Evolutionary conservation across 2,329 filamentous ascomycete species (phyloP), one percentile per base, ranked within the genome.

Genomic region (Neofusicoccum ribis): DNA sequence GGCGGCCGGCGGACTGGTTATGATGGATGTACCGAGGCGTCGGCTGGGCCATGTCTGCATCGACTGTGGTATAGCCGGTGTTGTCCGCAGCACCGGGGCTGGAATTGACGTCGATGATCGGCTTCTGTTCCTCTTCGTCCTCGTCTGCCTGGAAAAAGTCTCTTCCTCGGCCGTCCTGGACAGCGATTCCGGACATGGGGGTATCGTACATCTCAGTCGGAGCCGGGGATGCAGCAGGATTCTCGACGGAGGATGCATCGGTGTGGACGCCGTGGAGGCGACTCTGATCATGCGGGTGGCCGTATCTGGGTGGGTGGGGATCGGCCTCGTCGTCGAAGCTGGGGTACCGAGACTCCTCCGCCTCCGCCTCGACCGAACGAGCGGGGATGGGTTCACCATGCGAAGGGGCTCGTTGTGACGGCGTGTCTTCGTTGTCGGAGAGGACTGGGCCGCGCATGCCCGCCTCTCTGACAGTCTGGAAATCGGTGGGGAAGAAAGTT

Each of bases 401-500:
- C 15, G 51, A 54, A 20, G 17, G 6, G 6, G 51, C 36, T 6
- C n/a, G 36, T 2, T 14, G 41, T 2, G 51, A 41, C 6, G 17
- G 9, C 17, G 37, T 44, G 3, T 43, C 52, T 9, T 31, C 27
- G 27, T 2, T 34, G 14, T 58, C 52, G 17, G 52, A 50, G 47
- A 15, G 31, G 20, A 58, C 17, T 9, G 37, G 37, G 3, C 52
- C 52, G 8, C 11, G 8, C 14, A 31, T 58, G 39, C 20, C 52
- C 9, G 52, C 52, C 17, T 58, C 52, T 31, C 52, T 41, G 39
- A 58, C 39, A 17, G 52, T 58, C 52, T 58, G 52, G 39, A 58
- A 58, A 3, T 58, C 52, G 37, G 52, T 44, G 20, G 52, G 52
- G 14, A 58, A 58, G 37, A 58, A 14, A 11, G 52, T 58, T 44